Evolutionary conservation across 129 eudicot genomes (phyloP), one percentile per base, ranked within the genome.

Genomic region (Calendula officinalis): DNA sequence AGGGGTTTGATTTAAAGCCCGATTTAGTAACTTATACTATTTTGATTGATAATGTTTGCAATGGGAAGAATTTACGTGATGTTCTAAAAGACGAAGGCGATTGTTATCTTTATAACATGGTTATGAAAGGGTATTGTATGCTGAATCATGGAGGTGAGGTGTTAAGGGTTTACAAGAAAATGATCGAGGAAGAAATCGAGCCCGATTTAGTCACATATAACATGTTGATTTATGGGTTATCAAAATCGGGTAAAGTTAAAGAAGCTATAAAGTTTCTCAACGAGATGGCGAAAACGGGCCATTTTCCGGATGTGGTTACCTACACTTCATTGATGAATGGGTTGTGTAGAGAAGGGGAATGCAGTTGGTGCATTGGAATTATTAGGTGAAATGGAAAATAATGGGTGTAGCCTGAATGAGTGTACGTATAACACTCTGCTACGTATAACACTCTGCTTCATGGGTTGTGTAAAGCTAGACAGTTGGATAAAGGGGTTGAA

Each of bases 241-340:
- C 99, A 2, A 88, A 85, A 55, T 69, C 92, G 6, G 95, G 99
- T 5, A 81, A 80, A 64, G 99, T 94, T 60, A 81, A 83, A 68
- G 95, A 94, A 46, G 99, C 95, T 1, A 77, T 45, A 57, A 85
- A 73, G 82, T 94, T 74, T 76, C 51, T 86, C 45, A 42, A 45
- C 2, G 79, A 79, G n/a, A 94, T 94, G 99, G 69, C 80, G 3
- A 87, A 80, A 57, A 73, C 48, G 70, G 97, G 99, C 5, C 80
- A 79, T 77, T 77, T 74, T 43, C 96, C 99, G 0, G 96, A 94
- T 76, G 95, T 83, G 7, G 90, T 83, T 49, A 88, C 97, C 0
- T 94, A 94, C 67, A 88, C 99, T 39, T 88, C 99, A 0, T 78
- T 94, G 86, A 94, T 94, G 99, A 94, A 88, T 22, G 97, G 99